Conservation (phyloP, 2,329 filamentous ascomycete species). For the Scytalidium sp. region DNA sequence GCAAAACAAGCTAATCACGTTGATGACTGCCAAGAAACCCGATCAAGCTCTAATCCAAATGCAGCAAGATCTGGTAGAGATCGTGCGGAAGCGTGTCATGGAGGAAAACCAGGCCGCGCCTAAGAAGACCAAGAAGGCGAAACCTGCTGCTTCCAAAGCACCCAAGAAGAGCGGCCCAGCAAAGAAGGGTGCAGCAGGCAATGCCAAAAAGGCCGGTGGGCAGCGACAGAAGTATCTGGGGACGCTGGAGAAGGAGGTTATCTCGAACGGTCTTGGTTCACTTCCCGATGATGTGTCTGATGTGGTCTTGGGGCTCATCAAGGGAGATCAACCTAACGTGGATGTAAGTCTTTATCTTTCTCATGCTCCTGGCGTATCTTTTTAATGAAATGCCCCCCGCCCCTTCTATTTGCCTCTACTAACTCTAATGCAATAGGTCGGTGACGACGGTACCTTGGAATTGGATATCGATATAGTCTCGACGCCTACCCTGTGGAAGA, state of each 20-base stretch:
- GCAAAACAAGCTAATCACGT: constrained; percentile 53
- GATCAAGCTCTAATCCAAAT: constrained; percentile 52
- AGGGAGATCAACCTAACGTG: constrained; percentile 74
- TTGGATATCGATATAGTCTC: constrained; percentile 58
- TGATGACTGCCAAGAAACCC: constrained; percentile 47
- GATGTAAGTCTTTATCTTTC: constrained; percentile 39
- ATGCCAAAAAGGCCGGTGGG: constrained; percentile 38
- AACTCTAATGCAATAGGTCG: constrained; percentile 30
- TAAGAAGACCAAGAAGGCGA: constrained; percentile 34
- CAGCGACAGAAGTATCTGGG: constrained; percentile 54
- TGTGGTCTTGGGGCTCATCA: constrained; percentile 84
- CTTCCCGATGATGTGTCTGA: constrained; percentile 76
- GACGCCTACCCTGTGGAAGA: constrained; percentile 49
- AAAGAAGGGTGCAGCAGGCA: constrained; percentile 41
- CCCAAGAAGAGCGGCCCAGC: constrained; percentile 20
- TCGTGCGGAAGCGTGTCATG: constrained; percentile 59
- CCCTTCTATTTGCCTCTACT: too few species aligned
- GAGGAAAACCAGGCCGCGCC: constrained; percentile 45
- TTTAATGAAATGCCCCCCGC: too few species aligned
- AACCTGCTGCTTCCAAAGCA: constrained; percentile 33
- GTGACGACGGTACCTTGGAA: constrained; percentile 53
- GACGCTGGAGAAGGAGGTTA: constrained; percentile 84
- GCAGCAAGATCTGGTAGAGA: constrained; percentile 43
- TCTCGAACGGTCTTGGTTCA: constrained; percentile 80
- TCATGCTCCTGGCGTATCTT: constrained; percentile 18